phyloP scores from a whole-genome alignment of 140 eudicot genomes.

The Flaveria floridana region DNA sequence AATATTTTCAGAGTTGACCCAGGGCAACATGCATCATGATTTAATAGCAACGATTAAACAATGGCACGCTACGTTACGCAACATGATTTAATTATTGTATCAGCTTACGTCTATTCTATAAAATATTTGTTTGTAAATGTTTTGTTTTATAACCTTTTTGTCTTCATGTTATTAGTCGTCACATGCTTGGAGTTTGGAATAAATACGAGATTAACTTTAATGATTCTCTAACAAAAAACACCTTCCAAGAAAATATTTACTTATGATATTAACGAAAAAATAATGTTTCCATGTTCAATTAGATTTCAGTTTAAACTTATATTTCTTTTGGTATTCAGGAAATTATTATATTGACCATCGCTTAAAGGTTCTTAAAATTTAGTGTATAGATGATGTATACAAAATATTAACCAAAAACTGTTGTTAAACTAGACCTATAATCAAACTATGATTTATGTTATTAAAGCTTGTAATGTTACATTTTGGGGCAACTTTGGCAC shows the following conservation, averaged over 20 bases:
- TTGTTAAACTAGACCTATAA: neutral
- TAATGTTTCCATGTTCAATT: neutral
- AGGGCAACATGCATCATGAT: slow-evolving; percentile 8
- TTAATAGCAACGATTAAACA: neutral
- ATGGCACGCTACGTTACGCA: slow-evolving; percentile 18
- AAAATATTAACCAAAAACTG: neutral
- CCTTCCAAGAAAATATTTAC: neutral
- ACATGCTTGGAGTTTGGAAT: slow-evolving; percentile 15
- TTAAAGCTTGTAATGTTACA: neutral
- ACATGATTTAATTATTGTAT: slow-evolving; percentile 17
- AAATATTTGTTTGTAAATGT: neutral
- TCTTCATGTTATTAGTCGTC: slow-evolving; percentile 18
- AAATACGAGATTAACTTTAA: neutral
- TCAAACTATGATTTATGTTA: too few relatives aligned
- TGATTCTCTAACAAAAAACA: neutral
- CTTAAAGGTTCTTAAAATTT: too few relatives aligned
- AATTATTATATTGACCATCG: neutral
- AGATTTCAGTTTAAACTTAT: neutral
- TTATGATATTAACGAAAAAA: neutral
- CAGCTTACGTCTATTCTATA: slow-evolving; percentile 24
- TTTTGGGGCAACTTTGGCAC: neutral
- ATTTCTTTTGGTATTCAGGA: neutral
- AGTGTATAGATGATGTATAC: too few relatives aligned
- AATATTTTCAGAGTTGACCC: slow-evolving; percentile 19
- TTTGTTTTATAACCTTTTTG: neutral